Percentiles rank a stretch among this genome's conserved stretches.
These are phyloP conservation scores for Calonectria montana DNA, from an alignment of 2,329 filamentous ascomycete species.

Conservation along the genomic window DNA sequence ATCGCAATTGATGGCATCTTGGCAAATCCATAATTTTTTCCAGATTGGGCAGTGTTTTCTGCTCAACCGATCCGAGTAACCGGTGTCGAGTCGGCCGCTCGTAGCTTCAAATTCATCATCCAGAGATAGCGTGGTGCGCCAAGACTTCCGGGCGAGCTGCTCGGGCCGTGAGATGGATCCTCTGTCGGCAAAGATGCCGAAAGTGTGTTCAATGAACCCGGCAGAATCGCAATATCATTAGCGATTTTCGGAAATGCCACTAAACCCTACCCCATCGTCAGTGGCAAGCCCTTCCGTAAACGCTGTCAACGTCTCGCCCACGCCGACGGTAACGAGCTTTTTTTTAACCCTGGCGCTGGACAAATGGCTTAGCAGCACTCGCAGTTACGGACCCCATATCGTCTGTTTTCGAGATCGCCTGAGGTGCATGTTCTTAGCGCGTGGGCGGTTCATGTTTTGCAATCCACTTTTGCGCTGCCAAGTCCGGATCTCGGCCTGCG, in stretches of 20 bases:
- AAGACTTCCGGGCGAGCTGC: neutral
- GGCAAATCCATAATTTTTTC: neutral
- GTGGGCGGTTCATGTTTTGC: neutral
- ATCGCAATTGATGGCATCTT: neutral
- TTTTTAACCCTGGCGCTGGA: neutral
- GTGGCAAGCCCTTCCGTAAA: neutral
- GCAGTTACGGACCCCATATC: neutral
- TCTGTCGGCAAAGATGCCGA: conserved; percentile 4
- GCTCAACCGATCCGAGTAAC: neutral
- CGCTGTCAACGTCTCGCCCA: neutral
- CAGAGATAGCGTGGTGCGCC: neutral
- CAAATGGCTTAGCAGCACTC: neutral
- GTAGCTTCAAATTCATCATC: neutral
- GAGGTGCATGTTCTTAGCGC: neutral
- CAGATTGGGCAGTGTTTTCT: neutral
- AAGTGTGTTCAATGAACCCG: neutral
- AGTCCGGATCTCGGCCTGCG: conserved; percentile 11
- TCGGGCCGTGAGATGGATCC: conserved; percentile 2
- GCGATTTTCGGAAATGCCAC: neutral
- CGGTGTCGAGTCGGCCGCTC: neutral
- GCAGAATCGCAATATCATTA: neutral
- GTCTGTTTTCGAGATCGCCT: neutral
- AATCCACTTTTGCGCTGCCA: neutral
- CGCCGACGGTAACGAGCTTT: neutral
- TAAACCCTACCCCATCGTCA: neutral